Base-by-base conservation (phyloP, 169 alveolate species). In the Plasmodium billcollinsi region DNA sequence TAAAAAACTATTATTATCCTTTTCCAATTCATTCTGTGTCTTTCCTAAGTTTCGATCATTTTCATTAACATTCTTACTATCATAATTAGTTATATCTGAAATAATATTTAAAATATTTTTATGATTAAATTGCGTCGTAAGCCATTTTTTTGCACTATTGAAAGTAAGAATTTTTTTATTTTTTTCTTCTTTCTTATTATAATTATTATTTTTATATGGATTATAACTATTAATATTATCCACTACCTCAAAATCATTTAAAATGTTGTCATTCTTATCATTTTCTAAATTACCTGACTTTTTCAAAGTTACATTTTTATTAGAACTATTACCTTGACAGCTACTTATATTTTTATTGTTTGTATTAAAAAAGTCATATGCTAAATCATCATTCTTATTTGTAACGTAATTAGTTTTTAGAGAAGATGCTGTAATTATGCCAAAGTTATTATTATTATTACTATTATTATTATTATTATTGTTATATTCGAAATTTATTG, bases 21-120 rank as follows among this genome's bases (percentile, higher is more conserved):
- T 39, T n/a, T 71, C 15, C 3, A 52, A 71, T 15, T 47, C 50
- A 18, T 45, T 66, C 0, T 62, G 11, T 39, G 9, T 6, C 21
- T 15, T 14, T 21, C 52, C 12, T 47, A 47, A 2, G 43, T 12
- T 43, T 29, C 47, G 8, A 15, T 14, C 67, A n/a, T 54, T 54
- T 15, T 75, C 89, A 50, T 52, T 52, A 21, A 2, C 14, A 18
- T 69, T 47, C 11, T 59, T 49, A 3, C 15, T 47, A 2, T 83
- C 91, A 70, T 83, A 83, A 70, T 71, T 83, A 0, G 91, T 83
- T 54, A 83, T 83, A 56, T 83, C 91, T 26, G 91, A 83, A 58
- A 83, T 83, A 14, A 83, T 83, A 29, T 83, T 83, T 33, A 83
- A 49, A n/a, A 83, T 26, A 70, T 58, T 83, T 83, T 83, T 83